A percentile compares a stretch with the other conserved stretches of the same genome.
Conservation (phyloP, 768 basidiomycete species). For the Termitomyces sp. region DNA sequence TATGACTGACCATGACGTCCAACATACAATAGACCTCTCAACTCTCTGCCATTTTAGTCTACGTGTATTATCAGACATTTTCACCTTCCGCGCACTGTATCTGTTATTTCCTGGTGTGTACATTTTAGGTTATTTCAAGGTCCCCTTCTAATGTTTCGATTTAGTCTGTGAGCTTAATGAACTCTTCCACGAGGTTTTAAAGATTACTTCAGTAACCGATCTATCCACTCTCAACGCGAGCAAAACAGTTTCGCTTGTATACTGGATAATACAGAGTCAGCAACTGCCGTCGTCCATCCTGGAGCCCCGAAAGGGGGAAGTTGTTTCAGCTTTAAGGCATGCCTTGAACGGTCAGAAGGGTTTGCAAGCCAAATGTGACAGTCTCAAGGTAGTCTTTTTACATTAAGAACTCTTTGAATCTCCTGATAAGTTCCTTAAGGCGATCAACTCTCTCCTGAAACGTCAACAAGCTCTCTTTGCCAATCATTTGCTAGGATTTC, state of each 20-base stretch:
- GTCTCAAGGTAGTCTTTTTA: constrained; percentile 24
- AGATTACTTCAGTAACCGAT: constrained; percentile 28
- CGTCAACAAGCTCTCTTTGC: constrained; percentile 43
- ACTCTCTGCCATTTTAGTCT: constrained; percentile 51
- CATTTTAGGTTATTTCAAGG: not conserved
- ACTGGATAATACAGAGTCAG: constrained; percentile 41
- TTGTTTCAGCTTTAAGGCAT: constrained; percentile 30
- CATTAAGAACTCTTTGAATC: not conserved
- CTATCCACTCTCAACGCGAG: constrained; percentile 33
- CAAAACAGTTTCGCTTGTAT: constrained; percentile 39
- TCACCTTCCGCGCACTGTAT: constrained; percentile 41
- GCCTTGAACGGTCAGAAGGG: constrained; percentile 29
- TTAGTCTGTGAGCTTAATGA: constrained; percentile 39
- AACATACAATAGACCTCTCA: constrained; percentile 35
- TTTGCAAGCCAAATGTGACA: constrained; percentile 27
- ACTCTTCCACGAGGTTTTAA: constrained; percentile 41
- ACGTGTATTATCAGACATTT: constrained; percentile 43
- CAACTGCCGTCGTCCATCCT: constrained; percentile 32
- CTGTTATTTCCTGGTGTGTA: constrained; percentile 45
- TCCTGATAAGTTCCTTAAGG: constrained; percentile 18
- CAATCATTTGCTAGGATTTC: constrained; percentile 40
- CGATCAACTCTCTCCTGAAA: constrained; percentile 28
- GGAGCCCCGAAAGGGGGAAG: constrained; percentile 19
- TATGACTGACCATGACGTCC: constrained; percentile 30
- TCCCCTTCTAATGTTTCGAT: constrained; percentile 1